Percentiles rank a stretch among this genome's conserved stretches.
These are phyloP conservation scores for Taphrina confusa DNA, from an alignment of 1,139 yeast genomes.

Conservation along the genomic window DNA sequence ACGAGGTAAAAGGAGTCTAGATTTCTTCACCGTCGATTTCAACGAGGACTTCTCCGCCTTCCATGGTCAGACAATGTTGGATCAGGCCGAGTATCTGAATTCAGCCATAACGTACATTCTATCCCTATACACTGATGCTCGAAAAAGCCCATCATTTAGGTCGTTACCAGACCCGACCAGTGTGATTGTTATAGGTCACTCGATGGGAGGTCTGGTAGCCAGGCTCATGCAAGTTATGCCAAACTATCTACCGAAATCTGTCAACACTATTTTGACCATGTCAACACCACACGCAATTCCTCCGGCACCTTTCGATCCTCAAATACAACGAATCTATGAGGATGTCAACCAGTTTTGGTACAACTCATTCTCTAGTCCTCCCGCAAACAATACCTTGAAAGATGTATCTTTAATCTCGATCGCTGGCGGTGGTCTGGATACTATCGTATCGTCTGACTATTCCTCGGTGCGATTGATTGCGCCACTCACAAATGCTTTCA, in stretches of 20 bases:
- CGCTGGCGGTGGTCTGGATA: conserved; percentile 87
- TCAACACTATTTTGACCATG: conserved; percentile 80
- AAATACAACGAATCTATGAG: conserved; percentile 70
- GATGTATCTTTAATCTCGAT: conserved; percentile 58
- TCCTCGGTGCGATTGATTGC: conserved; percentile 72
- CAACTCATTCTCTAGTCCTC: conserved; percentile 51
- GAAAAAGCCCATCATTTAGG: conserved; percentile 36
- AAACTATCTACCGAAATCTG: conserved; percentile 67
- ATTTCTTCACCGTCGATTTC: conserved; percentile 68
- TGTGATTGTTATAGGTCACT: conserved; percentile 82
- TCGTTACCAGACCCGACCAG: conserved; percentile 57
- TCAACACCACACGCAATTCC: conserved; percentile 94
- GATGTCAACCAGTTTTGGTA: conserved; percentile 82
- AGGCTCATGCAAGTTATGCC: conserved; percentile 77
- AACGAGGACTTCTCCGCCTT: conserved; percentile 96
- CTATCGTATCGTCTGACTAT: conserved; percentile 89
- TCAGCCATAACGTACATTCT: conserved; percentile 81
- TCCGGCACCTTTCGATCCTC: conserved; percentile 95
- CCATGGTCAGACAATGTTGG: conserved; percentile 88
- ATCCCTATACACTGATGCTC: conserved; percentile 56
- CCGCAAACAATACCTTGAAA: conserved; percentile 43
- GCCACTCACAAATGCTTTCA: conserved; percentile 75
- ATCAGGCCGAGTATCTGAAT: conserved; percentile 90
- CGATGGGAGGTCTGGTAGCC: conserved; percentile 96
- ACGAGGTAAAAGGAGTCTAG: conserved; percentile 38